A percentile compares a stretch with the other conserved stretches of the same genome.
Evolutionary conservation across 2,329 filamentous ascomycete species (phyloP).

Genomic region (Alternaria postmessia): DNA sequence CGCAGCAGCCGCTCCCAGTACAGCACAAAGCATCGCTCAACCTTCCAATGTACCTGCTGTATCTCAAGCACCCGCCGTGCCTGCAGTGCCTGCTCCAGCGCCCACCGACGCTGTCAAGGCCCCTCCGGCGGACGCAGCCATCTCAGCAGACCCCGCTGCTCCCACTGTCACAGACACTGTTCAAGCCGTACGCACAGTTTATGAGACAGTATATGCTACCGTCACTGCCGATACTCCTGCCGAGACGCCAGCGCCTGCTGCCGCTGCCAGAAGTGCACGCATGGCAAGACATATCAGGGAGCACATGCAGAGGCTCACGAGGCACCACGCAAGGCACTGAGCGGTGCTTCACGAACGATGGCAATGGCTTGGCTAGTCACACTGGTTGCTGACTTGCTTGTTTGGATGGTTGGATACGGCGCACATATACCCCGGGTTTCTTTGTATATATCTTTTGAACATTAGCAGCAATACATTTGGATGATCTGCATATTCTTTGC

Average conservation of each 20-base stretch:
- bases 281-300: constrained; percentile 27
- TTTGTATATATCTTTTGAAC: constrained; percentile 21
- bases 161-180: constrained; percentile 13
- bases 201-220: constrained; percentile 26
- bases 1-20: constrained; percentile 9
- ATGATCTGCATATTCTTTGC: not conserved
- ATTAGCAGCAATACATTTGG: constrained; percentile 5
- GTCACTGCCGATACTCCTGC: constrained; percentile 15
- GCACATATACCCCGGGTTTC: constrained; percentile 21
- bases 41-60: constrained; percentile 9
- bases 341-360: not conserved
- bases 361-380: not conserved
- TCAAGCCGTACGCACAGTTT: constrained; percentile 19
- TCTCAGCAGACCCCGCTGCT: not conserved
- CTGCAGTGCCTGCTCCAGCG: constrained; percentile 8
- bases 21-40: constrained; percentile 14
- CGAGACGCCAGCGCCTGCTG: constrained; percentile 19
- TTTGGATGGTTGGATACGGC: constrained; percentile 3
- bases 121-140: constrained; percentile 3
- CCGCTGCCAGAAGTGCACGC: constrained; percentile 15
- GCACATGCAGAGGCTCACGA: constrained; percentile 25
- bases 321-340: constrained; percentile 22
- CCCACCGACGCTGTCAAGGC: constrained; percentile 7
- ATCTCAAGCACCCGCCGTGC: constrained; percentile 3
- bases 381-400: constrained; percentile 14